phyloP scores from a whole-genome alignment of 352 stramenopile species.

The Globisporangium polare region DNA sequence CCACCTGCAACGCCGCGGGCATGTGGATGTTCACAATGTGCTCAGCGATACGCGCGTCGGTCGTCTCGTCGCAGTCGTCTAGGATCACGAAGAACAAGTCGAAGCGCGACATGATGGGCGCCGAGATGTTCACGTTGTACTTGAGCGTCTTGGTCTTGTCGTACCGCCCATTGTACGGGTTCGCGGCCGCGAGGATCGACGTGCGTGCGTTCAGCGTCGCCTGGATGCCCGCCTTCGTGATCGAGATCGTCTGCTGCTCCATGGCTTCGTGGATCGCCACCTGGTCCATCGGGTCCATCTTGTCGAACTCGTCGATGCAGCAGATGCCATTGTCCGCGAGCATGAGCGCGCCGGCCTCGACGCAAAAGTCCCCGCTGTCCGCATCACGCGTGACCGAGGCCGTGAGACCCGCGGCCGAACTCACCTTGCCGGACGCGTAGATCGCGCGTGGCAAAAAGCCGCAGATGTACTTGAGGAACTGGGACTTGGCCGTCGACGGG shows the following conservation, averaged over 20 bases:
- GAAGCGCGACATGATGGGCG: conserved; percentile 98
- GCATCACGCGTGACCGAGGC: conserved; percentile 95
- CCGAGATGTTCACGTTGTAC: conserved; percentile 90
- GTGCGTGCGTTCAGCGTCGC: conserved; percentile 98
- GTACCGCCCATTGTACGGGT: conserved; percentile 96
- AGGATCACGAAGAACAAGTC: conserved; percentile 99
- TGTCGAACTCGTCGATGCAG: conserved; percentile 99
- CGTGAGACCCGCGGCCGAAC: conserved; percentile 96
- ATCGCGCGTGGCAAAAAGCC: conserved; percentile 93
- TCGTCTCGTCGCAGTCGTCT: conserved; percentile 96
- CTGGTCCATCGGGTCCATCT: conserved; percentile 97
- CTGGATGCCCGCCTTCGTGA: conserved; percentile 99
- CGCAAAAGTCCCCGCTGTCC: conserved; percentile 89
- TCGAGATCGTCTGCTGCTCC: conserved; percentile 99
- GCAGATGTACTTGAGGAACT: conserved; percentile 98
- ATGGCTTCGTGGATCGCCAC: conserved; percentile 99
- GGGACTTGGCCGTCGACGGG: conserved; percentile 97
- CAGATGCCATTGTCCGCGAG: conserved; percentile 98
- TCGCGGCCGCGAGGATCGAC: conserved; percentile 99
- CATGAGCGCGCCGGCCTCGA: conserved; percentile 95
- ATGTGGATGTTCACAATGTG: conserved; percentile 98
- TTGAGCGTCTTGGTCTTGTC: conserved; percentile 90
- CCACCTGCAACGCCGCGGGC: conserved; percentile 46
- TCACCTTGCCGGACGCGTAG: conserved; percentile 99
- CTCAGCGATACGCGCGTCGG: conserved; percentile 93